phyloP scores from a whole-genome alignment of 2,329 filamentous ascomycete species.

The Echinosphaeria canescens region DNA sequence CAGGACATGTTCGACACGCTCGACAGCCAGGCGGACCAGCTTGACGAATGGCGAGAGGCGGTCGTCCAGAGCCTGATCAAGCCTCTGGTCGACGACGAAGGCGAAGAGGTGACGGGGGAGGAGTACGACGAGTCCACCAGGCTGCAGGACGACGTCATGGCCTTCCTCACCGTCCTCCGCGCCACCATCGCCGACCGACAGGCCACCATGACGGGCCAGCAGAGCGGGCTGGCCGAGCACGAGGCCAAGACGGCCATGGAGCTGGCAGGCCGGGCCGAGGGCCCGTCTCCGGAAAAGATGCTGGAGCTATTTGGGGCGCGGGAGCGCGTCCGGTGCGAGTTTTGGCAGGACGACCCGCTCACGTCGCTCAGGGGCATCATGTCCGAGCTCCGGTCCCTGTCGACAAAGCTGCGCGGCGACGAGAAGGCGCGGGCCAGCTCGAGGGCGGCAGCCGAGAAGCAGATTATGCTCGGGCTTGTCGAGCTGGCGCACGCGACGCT shows the following conservation, averaged over 20 bases:
- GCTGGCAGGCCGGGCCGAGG: slow-evolving; percentile 38
- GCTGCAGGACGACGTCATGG: slow-evolving; percentile 72
- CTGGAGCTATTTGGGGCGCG: slow-evolving; percentile 27
- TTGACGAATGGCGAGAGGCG: slow-evolving; percentile 55
- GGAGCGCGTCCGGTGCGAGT: slow-evolving; percentile 21
- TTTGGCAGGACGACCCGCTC: slow-evolving; percentile 12
- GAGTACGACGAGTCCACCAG: slow-evolving; percentile 80
- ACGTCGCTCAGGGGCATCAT: slow-evolving; percentile 52
- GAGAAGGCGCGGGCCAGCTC: slow-evolving; percentile 22
- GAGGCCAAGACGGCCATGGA: slow-evolving; percentile 43
- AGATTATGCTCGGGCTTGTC: slow-evolving; percentile 42
- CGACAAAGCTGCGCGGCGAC: slow-evolving; percentile 35
- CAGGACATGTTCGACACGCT: slow-evolving; percentile 42
- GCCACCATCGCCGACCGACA: slow-evolving; percentile 61
- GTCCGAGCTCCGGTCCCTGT: slow-evolving; percentile 43
- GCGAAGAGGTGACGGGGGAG: slow-evolving; percentile 59
- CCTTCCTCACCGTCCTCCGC: slow-evolving; percentile 61
- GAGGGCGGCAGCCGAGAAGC: slow-evolving; percentile 38
- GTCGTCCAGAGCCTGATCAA: slow-evolving; percentile 51
- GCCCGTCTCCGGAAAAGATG: slow-evolving; percentile 45
- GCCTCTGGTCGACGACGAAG: slow-evolving; percentile 68
- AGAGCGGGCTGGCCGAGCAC: slow-evolving; percentile 52
- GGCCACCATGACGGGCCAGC: slow-evolving; percentile 52
- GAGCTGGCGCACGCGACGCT: slow-evolving; percentile 31
- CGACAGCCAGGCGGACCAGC: slow-evolving; percentile 47